Base-by-base conservation (phyloP, 768 basidiomycete species). In the Tricholoma furcatifolium region DNA sequence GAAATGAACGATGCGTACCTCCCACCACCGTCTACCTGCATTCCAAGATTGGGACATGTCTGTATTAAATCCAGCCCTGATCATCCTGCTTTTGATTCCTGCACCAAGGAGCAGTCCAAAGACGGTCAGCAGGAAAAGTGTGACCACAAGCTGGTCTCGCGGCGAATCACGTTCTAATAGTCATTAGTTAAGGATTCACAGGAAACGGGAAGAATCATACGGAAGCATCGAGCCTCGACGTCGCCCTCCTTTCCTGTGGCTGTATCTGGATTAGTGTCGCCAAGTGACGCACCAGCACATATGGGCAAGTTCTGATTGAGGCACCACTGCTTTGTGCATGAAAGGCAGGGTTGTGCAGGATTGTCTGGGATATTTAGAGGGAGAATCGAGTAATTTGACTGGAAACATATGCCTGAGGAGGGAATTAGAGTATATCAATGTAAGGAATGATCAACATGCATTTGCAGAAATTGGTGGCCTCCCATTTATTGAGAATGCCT, bases 311-410 rank as follows among this genome's bases (percentile, higher is more conserved):
- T 91, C 69, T 92, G 94, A 65, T 96, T 91, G 50, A 94, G 74
- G 71, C 94, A 97, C 90, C 94, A 97, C 64, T 93, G 89, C 64
- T 93, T 92, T 9, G 93, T 96, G 67, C 94, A 97, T 5, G 91
- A 89, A 21, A 93, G 77, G 68, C 94, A 97, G 8, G 94, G 93
- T 68, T 96, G 92, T 15, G 83, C 83, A 2, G 91, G 89, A 62
- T 89, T 87, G 65, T 93, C 86, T 27, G 93, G 89, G 34, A 82
- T 79, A 57, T 84, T 83, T 60, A 97, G 75, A 45, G 81, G 88
- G 52, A 95, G 74, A 61, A 95, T 96, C 21, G 88, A 82, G 64
- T 91, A 95, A 65, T 93, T 94, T 18, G 87, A 77, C 55, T 81
- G 79, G 63, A 95, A 97, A 69, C 94, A 97, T 67, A 95, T 92